Evolutionary conservation across 495 filamentous ascomycete genomes (phyloP), one percentile per base, ranked within the genome.

Genomic region (Aspergillus steynii): DNA sequence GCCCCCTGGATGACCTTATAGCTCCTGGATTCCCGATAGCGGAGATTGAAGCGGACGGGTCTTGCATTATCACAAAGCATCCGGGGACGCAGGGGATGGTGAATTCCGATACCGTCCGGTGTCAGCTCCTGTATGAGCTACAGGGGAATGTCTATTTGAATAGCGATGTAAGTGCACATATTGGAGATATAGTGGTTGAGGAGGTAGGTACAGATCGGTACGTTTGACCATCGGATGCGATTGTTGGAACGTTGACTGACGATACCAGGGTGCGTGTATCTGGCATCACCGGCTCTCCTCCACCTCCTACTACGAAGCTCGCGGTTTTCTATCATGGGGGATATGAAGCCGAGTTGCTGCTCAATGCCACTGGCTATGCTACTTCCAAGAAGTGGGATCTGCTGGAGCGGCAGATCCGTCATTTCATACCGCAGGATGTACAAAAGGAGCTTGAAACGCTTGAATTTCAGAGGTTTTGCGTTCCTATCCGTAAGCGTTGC

Each of bases 101-200:
- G 0, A 66, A 57, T 27, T 61, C 53, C n/a, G 80, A 77, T 14
- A 84, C 80, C 0, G 70, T 81, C n/a, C 77, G 74, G 15, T 77
- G 69, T 50, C 80, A 85, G 58, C 69, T 85, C 5, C 60, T 86
- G 26, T 87, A 87, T 61, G 84, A 87, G 66, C 70, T 86, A 26
- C 84, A 86, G 57, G 84, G 84, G 0, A 75, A 70, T 15, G 63
- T 74, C 27, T 84, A 85, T 55, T 68, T 82, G 27, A 83, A 86
- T 65, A 74, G 70, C 37, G 81, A 85, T 66, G 83, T 87, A 5
- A 78, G 65, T 29, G 83, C 82, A 6, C 55, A 76, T 50, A 63
- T 86, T 14, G 69, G 70, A 6, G 53, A 80, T 37, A 66, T 83
- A 29, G 29, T 61, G 1, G 66, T 85, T 26, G 69, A 72, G 34